These are phyloP conservation scores for Curvularia lunata DNA, from an alignment of 2,329 filamentous ascomycete genomes.

Conservation along the genomic window DNA sequence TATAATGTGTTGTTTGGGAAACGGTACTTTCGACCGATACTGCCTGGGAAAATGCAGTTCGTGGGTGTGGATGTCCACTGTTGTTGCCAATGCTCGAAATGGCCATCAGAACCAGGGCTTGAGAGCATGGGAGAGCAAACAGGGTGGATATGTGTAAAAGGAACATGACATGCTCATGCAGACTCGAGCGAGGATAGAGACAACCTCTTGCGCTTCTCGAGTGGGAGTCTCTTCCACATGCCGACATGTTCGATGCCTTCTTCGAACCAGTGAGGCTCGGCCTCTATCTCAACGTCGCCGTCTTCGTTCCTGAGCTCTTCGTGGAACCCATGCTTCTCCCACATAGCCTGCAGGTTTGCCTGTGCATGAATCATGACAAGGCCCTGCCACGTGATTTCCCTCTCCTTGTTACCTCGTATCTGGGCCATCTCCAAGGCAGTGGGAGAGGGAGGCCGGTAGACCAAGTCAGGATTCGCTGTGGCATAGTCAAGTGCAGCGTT, in stretches of 20 bases:
- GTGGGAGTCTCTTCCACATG: constrained; percentile 69
- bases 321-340: constrained; percentile 74
- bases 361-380: constrained; percentile 83
- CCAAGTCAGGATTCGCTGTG: constrained; percentile 60
- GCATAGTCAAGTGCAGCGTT: constrained; percentile 73
- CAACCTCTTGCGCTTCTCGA: constrained; percentile 22
- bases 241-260: constrained; percentile 85
- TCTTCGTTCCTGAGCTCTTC: constrained; percentile 72
- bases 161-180: not conserved
- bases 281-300: constrained; percentile 38
- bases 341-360: constrained; percentile 67
- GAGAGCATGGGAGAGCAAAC: not conserved
- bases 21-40: not conserved
- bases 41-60: not conserved
- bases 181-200: constrained; percentile 19
- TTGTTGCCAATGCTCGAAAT: not conserved
- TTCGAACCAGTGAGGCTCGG: constrained; percentile 69
- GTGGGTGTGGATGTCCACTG: not conserved
- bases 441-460: constrained; percentile 50
- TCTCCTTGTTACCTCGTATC: constrained; percentile 52
- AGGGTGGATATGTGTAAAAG: not conserved
- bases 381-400: constrained; percentile 68
- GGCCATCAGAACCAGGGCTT: not conserved
- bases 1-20: constrained; percentile 9
- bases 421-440: constrained; percentile 51